Evolutionary conservation across 2,329 filamentous ascomycete genomes (phyloP), one percentile per base, ranked within the genome.

Genomic region (Sphaerulina populicola): DNA sequence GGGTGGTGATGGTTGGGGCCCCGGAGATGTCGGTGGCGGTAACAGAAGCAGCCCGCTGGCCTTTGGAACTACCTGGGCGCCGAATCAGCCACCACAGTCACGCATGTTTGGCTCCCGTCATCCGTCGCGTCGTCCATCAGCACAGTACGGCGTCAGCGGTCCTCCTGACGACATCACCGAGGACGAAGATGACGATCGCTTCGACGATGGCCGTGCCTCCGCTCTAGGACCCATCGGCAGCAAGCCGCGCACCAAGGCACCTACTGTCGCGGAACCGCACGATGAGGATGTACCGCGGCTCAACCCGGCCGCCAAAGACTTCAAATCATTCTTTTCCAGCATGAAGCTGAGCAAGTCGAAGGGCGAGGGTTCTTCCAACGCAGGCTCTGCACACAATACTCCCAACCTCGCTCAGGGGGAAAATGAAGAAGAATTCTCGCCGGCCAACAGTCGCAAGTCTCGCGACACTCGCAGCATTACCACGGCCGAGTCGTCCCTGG

Each of bases 281-380:
- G 53, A 40, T 8, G 64, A 74, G 37, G 73, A 82, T 27, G 5
- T 27, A 69, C 62, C 81, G 42, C 77, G 78, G 60, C 76, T 97
- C 27, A 97, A 98, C 62, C 93, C 93, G 6, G 80, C 87, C 6
- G 93, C 91, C 0, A 90, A 90, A 7, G 87, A 85, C 0, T 97
- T 97, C 66, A 91, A 85, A 69, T 83, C 78, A 8, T 78, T 82
- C 35, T 80, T 93, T 52, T 68, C 54, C 62, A 51, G 59, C 11
- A 68, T 59, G 47, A 65, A 68, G 51, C 69, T 68, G 55, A 67
- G 65, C 46, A 70, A 67, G 42, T 68, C 66, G 54, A 55, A 68
- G 31, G 52, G 54, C 37, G 46, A 49, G 15, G 42, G 47, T n/a
- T 49, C 45, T 5, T 44, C 53, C 40, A 48, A 58, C 45, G 46